phyloP scores from a whole-genome alignment of 2,329 filamentous ascomycete species.

The Aspergillus transmontanensis region DNA sequence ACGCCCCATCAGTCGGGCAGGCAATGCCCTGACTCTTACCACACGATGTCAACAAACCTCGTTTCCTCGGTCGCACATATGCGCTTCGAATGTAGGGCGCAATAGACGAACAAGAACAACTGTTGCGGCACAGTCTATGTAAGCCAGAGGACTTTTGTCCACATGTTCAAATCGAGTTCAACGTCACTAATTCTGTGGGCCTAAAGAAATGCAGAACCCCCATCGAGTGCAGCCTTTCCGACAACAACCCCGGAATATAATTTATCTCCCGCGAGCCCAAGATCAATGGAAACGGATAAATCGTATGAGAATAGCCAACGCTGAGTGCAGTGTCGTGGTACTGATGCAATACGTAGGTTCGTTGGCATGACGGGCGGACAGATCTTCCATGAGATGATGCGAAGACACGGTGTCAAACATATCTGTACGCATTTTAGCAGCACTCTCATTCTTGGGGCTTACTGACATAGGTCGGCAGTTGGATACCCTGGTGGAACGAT shows the following conservation, averaged over 20 bases:
- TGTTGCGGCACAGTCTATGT: not conserved
- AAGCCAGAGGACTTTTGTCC: not conserved
- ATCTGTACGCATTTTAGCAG: conserved; percentile 67
- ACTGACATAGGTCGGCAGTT: conserved; percentile 49
- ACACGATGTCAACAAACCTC: not conserved
- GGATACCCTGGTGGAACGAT: conserved; percentile 91
- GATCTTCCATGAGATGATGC: conserved; percentile 96
- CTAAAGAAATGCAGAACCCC: not conserved
- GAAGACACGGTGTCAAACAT: conserved; percentile 80
- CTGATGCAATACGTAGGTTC: conserved; percentile 55
- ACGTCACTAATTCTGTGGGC: not conserved
- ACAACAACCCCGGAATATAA: accelerated
- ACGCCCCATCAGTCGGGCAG: not conserved
- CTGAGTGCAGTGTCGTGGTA: accelerated
- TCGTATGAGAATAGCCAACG: not conserved
- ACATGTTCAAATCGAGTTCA: not conserved
- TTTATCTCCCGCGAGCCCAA: not conserved
- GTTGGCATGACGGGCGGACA: conserved; percentile 86
- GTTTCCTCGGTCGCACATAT: not conserved
- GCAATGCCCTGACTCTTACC: not conserved
- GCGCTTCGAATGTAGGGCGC: not conserved
- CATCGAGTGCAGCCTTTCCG: accelerated
- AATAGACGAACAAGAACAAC: not conserved
- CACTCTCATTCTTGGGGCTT: conserved; percentile 87
- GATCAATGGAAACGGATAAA: not conserved